Evolutionary conservation across 2,329 filamentous ascomycete species (phyloP).

Genomic region (Penicillium capsulatum): DNA sequence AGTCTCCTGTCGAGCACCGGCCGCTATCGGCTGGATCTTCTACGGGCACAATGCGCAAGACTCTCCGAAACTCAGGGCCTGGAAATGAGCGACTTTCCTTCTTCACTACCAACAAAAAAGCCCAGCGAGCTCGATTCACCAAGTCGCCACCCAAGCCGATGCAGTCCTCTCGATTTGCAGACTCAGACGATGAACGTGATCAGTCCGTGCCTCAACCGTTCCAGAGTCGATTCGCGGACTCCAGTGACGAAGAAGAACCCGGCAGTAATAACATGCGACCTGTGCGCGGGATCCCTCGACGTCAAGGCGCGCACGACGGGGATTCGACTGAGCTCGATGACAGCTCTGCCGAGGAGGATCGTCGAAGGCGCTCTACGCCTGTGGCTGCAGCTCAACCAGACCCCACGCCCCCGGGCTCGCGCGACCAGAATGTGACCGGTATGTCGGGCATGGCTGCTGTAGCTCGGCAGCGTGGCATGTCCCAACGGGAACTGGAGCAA

Average conservation of each 20-base stretch:
- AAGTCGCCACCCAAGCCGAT: conserved; percentile 23
- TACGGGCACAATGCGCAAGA: conserved; percentile 43
- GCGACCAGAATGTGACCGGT: conserved; percentile 29
- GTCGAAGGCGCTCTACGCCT: conserved; percentile 23
- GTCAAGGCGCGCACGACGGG: conserved; percentile 55
- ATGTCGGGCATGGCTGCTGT: conserved; percentile 32
- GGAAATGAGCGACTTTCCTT: conserved; percentile 38
- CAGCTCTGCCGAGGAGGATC: conserved; percentile 51
- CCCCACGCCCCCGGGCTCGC: conserved; percentile 23
- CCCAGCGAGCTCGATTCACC: conserved; percentile 27
- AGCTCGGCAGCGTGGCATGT: conserved; percentile 55
- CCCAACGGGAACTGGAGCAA: conserved; percentile 34
- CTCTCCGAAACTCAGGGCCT: conserved; percentile 49
- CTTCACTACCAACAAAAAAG: conserved; percentile 38
- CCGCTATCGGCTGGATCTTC: conserved; percentile 43
- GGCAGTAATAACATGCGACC: conserved; percentile 42
- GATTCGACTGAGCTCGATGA: conserved; percentile 61
- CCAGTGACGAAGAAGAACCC: conserved; percentile 64
- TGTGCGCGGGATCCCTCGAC: conserved; percentile 58
- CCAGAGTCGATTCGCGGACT: conserved; percentile 64
- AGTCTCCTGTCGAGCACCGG: conserved; percentile 57
- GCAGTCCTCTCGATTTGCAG: conserved; percentile 51
- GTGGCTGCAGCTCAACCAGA: conserved; percentile 21
- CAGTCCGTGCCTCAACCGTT: conserved; percentile 33
- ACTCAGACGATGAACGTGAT: conserved; percentile 54